Conservation (phyloP, 2,329 filamentous ascomycete genomes). For the Pseudocercospora pini-densiflorae region DNA sequence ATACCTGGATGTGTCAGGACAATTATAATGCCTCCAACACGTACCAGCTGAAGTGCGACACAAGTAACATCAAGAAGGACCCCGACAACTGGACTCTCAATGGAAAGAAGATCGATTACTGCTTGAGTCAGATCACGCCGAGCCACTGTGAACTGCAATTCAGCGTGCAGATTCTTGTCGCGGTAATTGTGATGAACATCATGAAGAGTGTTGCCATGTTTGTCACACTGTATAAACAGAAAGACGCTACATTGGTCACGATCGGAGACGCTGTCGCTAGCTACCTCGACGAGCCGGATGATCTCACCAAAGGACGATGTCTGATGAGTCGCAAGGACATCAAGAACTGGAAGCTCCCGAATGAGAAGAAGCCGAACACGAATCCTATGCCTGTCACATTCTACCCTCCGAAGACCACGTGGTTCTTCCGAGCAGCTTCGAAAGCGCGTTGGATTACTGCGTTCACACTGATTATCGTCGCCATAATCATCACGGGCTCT, state of each 20-base stretch:
- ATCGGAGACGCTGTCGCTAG: conserved; percentile 31
- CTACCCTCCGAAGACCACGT: not conserved
- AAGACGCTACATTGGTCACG: conserved; percentile 25
- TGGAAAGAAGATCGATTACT: conserved; percentile 25
- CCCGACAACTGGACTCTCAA: conserved; percentile 19
- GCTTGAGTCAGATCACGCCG: conserved; percentile 13
- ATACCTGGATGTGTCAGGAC: conserved; percentile 5
- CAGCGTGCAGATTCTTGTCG: conserved; percentile 20
- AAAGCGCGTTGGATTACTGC: conserved; percentile 16
- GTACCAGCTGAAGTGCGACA: not conserved
- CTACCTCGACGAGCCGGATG: conserved; percentile 25
- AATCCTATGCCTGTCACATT: conserved; percentile 11
- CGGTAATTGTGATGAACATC: conserved; percentile 21
- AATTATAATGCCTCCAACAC: not conserved
- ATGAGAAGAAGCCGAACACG: conserved; percentile 11
- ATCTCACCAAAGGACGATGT: conserved; percentile 25
- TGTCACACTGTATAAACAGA: conserved; percentile 13
- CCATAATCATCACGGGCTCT: conserved; percentile 1
- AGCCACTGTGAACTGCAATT: conserved; percentile 25
- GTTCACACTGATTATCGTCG: conserved; percentile 11
- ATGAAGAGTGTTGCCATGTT: conserved; percentile 26
- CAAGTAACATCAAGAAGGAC: conserved; percentile 3
- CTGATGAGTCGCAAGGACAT: conserved; percentile 24
- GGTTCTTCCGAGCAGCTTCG: conserved; percentile 18
- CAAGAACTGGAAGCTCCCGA: conserved; percentile 9